Evolutionary conservation across 305 asterid species (phyloP), one percentile per base, ranked within the genome.

Genomic region (Fraxinus nigra): DNA sequence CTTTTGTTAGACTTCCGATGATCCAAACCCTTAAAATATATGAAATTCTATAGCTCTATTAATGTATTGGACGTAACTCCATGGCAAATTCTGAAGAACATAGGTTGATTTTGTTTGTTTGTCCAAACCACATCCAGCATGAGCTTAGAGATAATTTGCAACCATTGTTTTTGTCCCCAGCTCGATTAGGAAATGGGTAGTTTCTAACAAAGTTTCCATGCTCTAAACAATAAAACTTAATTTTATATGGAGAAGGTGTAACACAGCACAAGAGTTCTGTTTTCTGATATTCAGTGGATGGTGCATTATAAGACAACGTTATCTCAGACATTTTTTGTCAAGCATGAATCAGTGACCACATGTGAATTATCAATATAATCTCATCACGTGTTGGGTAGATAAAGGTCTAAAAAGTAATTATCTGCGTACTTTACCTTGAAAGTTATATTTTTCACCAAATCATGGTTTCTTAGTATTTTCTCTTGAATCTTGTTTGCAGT

Each of bases 401-500:
- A 26, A 59, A 51, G 18, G 38, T 8, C 24, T 26, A 0, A 10
- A 56, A 7, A 22, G n/a, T 2, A 56, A 79, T 13, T 79, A 37
- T 43, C 14, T 16, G 40, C 18, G 5, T 3, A 61, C 32, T 61
- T 61, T 61, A 7, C 16, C 32, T 61, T 59, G 14, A 61, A 61
- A 61, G 5, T 81, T 56, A 37, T 43, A 16, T 75, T 30, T 2
- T 82, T 48, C 9, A 77, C 82, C 40, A 14, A 0, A 43, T 78
- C 34, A 28, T 26, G 46, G 73, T 35, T 67, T 33, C 34, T 70
- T 73, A 18, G 75, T 37, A 28, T 26, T 56, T 67, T 61, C 70
- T 61, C 48, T 80, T 37, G 61, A 70, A 1, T n/a, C 28, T 59
- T 79, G 74, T 5, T 20, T 82, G 90, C 87, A 96, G 99, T 96